A percentile compares a stretch with the other conserved stretches of the same genome.
These are phyloP conservation scores for Cystobasidium pallidum DNA, from an alignment of 1,284 basidiomycete species.

Conservation along the genomic window DNA sequence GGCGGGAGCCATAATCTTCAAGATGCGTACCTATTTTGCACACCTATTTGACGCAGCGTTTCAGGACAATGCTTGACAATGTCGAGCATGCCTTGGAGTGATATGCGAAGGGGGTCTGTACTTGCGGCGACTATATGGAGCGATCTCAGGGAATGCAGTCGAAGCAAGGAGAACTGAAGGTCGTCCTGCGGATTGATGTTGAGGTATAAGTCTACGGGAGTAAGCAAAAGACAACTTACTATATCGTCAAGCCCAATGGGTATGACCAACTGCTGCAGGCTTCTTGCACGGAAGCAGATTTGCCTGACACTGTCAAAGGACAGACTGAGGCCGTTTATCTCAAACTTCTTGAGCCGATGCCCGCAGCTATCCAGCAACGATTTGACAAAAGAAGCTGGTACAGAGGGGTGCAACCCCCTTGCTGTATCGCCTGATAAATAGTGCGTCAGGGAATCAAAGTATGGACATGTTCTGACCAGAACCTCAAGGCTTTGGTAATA, in stretches of 20 bases:
- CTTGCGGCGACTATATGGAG: constrained; percentile 30
- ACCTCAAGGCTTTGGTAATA: constrained; percentile 27
- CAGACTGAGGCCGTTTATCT: constrained; percentile 28
- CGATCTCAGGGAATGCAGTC: background rate
- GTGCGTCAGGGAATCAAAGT: constrained; percentile 31
- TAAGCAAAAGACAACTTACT: background rate
- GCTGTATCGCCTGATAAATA: constrained; percentile 36
- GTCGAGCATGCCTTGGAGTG: constrained; percentile 29
- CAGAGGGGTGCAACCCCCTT: constrained; percentile 23
- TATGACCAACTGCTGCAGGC: constrained; percentile 29
- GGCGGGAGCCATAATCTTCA: background rate
- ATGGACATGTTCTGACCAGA: constrained; percentile 2
- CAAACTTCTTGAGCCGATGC: constrained; percentile 1
- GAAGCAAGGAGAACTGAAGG: constrained; percentile 23
- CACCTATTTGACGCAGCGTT: constrained; percentile 30
- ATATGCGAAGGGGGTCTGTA: constrained; percentile 7
- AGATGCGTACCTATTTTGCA: constrained; percentile 20
- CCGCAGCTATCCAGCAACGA: constrained; percentile 12
- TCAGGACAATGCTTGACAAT: constrained; percentile 25
- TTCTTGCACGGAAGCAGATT: constrained; percentile 20
- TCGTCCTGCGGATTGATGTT: constrained; percentile 10
- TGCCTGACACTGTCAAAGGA: constrained; percentile 9
- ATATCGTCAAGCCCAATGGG: constrained; percentile 13
- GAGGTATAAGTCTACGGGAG: background rate
- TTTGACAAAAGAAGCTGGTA: constrained; percentile 17